A percentile compares a stretch with the other conserved stretches of the same genome.
These are phyloP conservation scores for Silene conica DNA, from an alignment of 148 eudicot species.

Conservation along the genomic window DNA sequence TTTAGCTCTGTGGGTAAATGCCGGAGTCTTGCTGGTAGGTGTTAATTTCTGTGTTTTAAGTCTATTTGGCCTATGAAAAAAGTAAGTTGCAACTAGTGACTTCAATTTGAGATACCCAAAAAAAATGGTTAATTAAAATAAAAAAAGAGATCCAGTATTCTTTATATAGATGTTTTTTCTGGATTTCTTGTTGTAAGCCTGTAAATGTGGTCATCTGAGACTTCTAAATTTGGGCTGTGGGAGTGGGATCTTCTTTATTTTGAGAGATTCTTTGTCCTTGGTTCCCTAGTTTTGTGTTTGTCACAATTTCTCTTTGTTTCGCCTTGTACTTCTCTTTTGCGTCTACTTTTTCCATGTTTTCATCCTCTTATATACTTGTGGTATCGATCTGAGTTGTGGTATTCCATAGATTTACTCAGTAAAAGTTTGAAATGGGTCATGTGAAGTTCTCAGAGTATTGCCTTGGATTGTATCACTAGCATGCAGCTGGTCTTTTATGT, in stretches of 20 bases:
- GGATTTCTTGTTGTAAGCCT: neutral
- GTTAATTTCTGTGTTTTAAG: neutral
- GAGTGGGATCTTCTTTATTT: neutral
- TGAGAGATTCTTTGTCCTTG: neutral
- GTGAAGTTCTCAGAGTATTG: neutral
- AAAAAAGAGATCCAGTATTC: neutral
- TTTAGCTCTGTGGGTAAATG: conserved; percentile 4
- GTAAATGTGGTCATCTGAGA: neutral
- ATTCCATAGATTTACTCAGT: neutral
- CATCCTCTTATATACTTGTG: no score
- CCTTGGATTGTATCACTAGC: neutral
- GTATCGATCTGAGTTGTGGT: neutral
- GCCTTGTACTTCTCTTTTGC: neutral
- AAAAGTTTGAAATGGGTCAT: neutral
- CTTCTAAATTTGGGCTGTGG: neutral
- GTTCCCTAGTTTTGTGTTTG: neutral
- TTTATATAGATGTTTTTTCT: neutral
- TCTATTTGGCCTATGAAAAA: conserved; percentile 1
- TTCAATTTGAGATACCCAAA: neutral
- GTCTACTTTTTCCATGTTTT: neutral
- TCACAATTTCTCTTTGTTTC: neutral
- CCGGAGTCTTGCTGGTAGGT: neutral
- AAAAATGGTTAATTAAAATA: neutral
- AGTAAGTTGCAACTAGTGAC: neutral
- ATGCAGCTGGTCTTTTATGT: neutral